Evolutionary conservation across 2,329 filamentous ascomycete species (phyloP), one percentile per base, ranked within the genome.

Genomic region (Penicillium sp.): DNA sequence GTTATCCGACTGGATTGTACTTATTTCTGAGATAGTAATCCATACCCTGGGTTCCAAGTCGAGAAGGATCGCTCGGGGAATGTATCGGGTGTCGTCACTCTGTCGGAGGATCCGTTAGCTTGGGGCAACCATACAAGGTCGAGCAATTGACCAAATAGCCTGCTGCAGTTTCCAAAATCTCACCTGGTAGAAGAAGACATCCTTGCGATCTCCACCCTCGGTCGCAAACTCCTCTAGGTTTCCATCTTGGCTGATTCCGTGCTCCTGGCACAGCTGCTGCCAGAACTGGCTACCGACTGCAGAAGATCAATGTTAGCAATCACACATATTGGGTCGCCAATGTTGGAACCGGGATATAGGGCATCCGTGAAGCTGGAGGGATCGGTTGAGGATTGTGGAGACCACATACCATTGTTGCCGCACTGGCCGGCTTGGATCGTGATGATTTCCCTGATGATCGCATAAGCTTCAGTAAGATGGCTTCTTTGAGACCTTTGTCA

Each of bases 371-470:
- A 46, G 42, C 42, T 47, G 48, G 49, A 49, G 49, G 47, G 55
- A 50, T 50, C 33, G 52, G 46, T 54, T 49, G 52, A 58, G 50
- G 55, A 60, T 54, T 57, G 55, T 42, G 54, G 44, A 56, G 46
- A 42, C 44, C 48, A 87, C 88, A 79, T 70, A 95, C 91, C 92
- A 83, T 91, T 96, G 77, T 97, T 97, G 81, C 92, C 93, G 81
- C 93, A 97, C 75, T 97, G 93, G 81, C 93, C 93, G 59, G 95
- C 92, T 76, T 98, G 93, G 65, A 98, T 87, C 55, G 95, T 98
- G 74, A 98, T 98, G 66, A 98, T 98, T 82, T 98, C 93, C 75
- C 93, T 96, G 63, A 1, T 48, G 18, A 47, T 12, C 4, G 15
- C 13, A 48, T 46, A 18, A 48, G 29, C 13, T 48, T 60, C 23